Evolutionary conservation across 257 asterid species (phyloP).

Genomic region (Nicotiana benthamiana): DNA sequence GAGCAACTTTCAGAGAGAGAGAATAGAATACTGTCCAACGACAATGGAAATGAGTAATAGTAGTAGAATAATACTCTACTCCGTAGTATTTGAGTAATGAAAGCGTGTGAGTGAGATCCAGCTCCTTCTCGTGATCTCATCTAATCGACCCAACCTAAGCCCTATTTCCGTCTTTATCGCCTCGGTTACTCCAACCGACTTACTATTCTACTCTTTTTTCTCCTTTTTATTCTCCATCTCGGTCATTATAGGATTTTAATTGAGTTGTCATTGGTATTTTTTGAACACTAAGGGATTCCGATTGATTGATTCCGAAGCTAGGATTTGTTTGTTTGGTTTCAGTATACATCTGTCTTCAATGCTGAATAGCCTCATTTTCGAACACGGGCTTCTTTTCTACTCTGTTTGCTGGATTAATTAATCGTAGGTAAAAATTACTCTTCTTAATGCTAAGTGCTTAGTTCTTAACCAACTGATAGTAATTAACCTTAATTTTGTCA

Average conservation of each 20-base stretch:
- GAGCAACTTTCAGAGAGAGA: slow-evolving; percentile 3
- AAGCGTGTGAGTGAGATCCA: slow-evolving; percentile 17
- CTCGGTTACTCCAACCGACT: slow-evolving; percentile 1
- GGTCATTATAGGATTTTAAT: not conserved
- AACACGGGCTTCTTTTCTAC: not conserved
- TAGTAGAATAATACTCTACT: not conserved
- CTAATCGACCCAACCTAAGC: not conserved
- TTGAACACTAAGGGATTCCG: not conserved
- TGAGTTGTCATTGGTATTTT: not conserved
- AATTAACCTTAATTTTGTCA: not conserved
- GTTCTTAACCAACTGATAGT: not conserved
- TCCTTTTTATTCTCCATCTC: slow-evolving; percentile 7
- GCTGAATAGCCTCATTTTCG: not conserved
- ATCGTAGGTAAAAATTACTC: not conserved
- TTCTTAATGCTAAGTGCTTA: not conserved
- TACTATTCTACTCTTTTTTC: slow-evolving; percentile 23
- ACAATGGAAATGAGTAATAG: slow-evolving; percentile 8
- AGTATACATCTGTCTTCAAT: not conserved
- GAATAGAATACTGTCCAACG: not conserved
- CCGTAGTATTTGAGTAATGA: not conserved
- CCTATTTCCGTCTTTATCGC: slow-evolving; percentile 10
- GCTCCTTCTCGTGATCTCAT: not conserved
- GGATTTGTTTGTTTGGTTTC: not conserved
- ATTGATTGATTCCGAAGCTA: not conserved
- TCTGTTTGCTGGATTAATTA: not conserved